Evolutionary conservation across 805 yeast genomes (phyloP), one percentile per base, ranked within the genome.

Genomic region (Huiozyma sinensis): DNA sequence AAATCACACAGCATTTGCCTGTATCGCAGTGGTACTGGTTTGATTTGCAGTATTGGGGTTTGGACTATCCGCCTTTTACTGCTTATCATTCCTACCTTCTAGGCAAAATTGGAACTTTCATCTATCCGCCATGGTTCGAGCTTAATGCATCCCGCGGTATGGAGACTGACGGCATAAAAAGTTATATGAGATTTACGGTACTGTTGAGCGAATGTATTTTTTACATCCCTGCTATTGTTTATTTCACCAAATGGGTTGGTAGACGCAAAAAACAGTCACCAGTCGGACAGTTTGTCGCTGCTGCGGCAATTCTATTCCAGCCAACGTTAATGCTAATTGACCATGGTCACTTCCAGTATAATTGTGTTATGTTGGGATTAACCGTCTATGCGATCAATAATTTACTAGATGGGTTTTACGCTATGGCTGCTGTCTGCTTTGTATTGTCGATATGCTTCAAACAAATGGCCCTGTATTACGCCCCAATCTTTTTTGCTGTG

Each of bases 341-440:
- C 60, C 97, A 92, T 63, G 98, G 98, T 6, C 98, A 92, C 65
- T 92, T 92, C 66, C 98, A 94, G 65, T 90, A 79, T 65, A 94
- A 92, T 56, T 76, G 88, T 0, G 94, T 92, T 28, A 90, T 92
- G 97, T 73, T 92, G 33, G 98, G 98, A 0, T 68, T 90, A 12
- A 72, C 90, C 5, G 68, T 87, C 28, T 66, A 78, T 43, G 72
- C 95, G 0, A 66, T 92, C 37, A 76, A 75, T 43, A 80, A 79
- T 48, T 67, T 90, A 33, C 57, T 82, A 31, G 73, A 77, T 46
- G 84, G 78, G 30, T 77, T 78, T 55, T 72, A 77, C 44, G 71
- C 80, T 7, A 51, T 79, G 8, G 90, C 94, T 0, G 79, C 95
- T 4, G 62, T 83, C 1, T 79, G 82, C 66, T 92, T 89, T 61